Evolutionary conservation across 1,284 basidiomycete genomes (phyloP).

Genomic region (Ustilago curta): DNA sequence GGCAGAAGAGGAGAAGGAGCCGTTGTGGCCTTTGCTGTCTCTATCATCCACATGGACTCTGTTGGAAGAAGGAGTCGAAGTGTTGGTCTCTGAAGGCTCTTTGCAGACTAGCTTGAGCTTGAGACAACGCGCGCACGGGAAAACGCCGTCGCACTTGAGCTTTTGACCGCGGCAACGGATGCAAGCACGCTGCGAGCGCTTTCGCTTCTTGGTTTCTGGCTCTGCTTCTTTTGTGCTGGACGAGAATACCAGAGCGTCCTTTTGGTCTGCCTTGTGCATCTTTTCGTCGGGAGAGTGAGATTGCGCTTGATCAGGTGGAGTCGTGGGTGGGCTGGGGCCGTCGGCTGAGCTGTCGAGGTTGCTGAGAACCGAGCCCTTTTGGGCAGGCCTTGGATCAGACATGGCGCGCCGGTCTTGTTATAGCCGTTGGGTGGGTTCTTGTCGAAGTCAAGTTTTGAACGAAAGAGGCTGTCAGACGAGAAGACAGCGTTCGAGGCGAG

Average conservation of each 20-base stretch:
- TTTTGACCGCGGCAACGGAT: slow-evolving; percentile 51
- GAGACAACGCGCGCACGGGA: slow-evolving; percentile 46
- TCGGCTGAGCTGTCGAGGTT: slow-evolving; percentile 30
- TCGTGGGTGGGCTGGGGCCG: slow-evolving; percentile 17
- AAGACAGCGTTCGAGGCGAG: no score
- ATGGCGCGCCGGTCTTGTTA: slow-evolving; percentile 1
- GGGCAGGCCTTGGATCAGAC: slow-evolving; percentile 22
- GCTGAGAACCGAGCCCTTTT: slow-evolving; percentile 46
- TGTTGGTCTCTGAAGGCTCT: slow-evolving; percentile 41
- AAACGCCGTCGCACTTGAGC: slow-evolving; percentile 53
- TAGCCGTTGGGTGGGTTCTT: not conserved
- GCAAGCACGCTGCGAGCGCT: slow-evolving; percentile 51
- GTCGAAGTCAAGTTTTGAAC: no score
- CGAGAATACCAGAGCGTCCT: slow-evolving; percentile 12
- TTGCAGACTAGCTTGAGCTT: slow-evolving; percentile 52
- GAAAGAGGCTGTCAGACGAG: no score
- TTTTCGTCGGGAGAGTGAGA: slow-evolving; percentile 33
- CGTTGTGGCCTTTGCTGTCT: slow-evolving; percentile 17
- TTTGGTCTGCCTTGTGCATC: slow-evolving; percentile 17
- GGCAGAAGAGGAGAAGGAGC: slow-evolving; percentile 24
- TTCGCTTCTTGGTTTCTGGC: slow-evolving; percentile 49
- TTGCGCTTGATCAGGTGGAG: slow-evolving; percentile 20
- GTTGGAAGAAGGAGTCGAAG: slow-evolving; percentile 30
- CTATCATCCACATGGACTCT: slow-evolving; percentile 28
- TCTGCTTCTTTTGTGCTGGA: slow-evolving; percentile 28